Base-by-base conservation (phyloP, 2,329 filamentous ascomycete species). In the Phymatotrichopsis omnivora region DNA sequence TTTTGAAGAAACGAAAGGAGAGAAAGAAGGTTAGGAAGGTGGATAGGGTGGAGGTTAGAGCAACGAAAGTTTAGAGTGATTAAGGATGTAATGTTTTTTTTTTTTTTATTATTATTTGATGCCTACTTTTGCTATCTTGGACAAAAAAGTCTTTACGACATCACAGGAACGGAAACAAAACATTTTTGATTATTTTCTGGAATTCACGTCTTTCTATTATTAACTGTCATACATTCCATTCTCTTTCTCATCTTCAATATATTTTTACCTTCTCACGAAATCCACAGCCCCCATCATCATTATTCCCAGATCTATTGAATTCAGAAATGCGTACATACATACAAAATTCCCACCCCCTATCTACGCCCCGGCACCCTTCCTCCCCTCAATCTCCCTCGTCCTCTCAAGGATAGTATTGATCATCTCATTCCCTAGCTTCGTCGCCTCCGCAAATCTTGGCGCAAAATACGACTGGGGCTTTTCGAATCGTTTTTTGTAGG, bases 371-470 rank as follows among this genome's bases (percentile, higher is more conserved):
- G n/a, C n/a, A n/a, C n/a, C n/a, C n/a, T n/a, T n/a, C n/a, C n/a
- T n/a, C 31, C 37, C 25, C 17, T 54, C 49, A 51, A 63, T 36
- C 24, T 67, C 63, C 59, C 64, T 67, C 19, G 80, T 82, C 63
- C 85, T 89, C 66, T 89, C 83, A 56, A 95, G 66, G 58, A 98
- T 91, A 33, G 85, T 91, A 69, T 81, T 86, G 65, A 98, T 93
- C 91, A 98, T 98, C 62, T 87, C 82, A 62, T 95, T 94, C 2
- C 91, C 91, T 28, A 98, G 69, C 57, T 80, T 78, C 41, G 80
- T 85, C 5, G 91, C 91, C 61, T 93, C 87, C 1, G 78, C 76
- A 61, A 98, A 95, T 24, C 89, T 70, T 2, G 86, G 85, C 62
- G 86, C 78, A 64, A 98, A 98, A 68, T 94, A 98, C 54, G 70